Evolutionary conservation across 2,329 filamentous ascomycete genomes (phyloP).

Genomic region (Coleophoma eucalyptorum): DNA sequence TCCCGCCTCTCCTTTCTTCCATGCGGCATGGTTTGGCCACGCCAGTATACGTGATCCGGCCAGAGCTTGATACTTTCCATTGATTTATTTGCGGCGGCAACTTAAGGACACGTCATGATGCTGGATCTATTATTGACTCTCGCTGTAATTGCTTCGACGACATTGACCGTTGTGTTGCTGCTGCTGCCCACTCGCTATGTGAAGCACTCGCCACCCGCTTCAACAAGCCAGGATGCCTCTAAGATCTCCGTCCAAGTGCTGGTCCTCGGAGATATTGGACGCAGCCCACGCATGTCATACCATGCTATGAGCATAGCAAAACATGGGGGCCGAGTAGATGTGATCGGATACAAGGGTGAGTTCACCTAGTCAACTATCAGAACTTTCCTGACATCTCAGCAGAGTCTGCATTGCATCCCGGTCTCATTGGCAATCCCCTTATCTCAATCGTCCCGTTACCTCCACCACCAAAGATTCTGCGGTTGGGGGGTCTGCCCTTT

Average conservation of each 20-base stretch:
- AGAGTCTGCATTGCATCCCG: slow-evolving; percentile 81
- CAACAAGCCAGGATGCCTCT: slow-evolving; percentile 14
- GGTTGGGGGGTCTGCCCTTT: slow-evolving; percentile 70
- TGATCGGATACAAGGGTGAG: slow-evolving; percentile 83
- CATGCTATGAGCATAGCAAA: slow-evolving; percentile 90
- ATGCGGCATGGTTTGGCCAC: too few species aligned
- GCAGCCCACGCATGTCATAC: slow-evolving; percentile 97
- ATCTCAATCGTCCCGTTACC: slow-evolving; percentile 71
- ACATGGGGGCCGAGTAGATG: slow-evolving; percentile 73
- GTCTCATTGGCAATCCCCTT: slow-evolving; percentile 62
- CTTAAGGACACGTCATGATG: slow-evolving; percentile 19
- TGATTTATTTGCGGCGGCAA: too few species aligned
- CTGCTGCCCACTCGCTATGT: slow-evolving; percentile 33
- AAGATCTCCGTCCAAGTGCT: slow-evolving; percentile 70
- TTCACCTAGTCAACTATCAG: too few species aligned
- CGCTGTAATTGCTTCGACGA: slow-evolving; percentile 25
- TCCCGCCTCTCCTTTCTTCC: too few species aligned
- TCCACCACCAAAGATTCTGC: slow-evolving; percentile 62
- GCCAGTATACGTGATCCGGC: too few species aligned
- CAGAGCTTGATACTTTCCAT: not conserved
- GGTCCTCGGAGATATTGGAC: slow-evolving; percentile 90
- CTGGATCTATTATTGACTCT: slow-evolving; percentile 23
- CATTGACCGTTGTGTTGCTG: slow-evolving; percentile 26
- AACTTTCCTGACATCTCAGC: not conserved
- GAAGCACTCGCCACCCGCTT: slow-evolving; percentile 29